Conservation (phyloP, 768 basidiomycete species). For the Rhizopogon vinicolor region DNA sequence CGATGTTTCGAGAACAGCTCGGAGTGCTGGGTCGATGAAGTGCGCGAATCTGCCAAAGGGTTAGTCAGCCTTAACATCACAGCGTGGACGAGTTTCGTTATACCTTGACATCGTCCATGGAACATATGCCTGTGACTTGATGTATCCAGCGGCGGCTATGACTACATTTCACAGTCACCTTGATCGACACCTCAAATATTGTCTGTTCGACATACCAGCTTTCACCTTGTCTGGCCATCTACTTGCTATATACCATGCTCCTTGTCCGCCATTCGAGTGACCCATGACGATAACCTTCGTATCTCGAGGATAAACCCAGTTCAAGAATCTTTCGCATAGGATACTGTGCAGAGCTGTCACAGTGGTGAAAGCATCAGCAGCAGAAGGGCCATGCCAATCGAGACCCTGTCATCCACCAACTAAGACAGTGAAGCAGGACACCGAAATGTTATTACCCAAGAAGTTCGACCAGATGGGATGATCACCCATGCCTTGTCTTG, state of each 20-base stretch:
- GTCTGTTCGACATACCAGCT: background rate
- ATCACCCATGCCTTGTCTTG: constrained; percentile 69
- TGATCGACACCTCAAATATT: background rate
- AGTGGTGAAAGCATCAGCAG: constrained; percentile 61
- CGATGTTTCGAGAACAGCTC: constrained; percentile 67
- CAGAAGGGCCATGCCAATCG: constrained; percentile 90
- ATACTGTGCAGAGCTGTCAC: constrained; percentile 53
- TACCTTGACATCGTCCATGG: constrained; percentile 64
- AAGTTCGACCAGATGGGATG: constrained; percentile 76
- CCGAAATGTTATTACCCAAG: constrained; percentile 52
- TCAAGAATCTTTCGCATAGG: constrained; percentile 34
- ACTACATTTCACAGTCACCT: constrained; percentile 30
- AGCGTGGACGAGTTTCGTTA: background rate
- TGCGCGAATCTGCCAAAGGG: constrained; percentile 50
- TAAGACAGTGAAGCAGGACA: background rate
- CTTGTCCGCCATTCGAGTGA: constrained; percentile 93
- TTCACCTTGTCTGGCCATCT: constrained; percentile 66
- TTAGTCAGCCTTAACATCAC: background rate
- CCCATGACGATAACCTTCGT: constrained; percentile 68
- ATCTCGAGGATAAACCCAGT: constrained; percentile 33
- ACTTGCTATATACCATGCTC: constrained; percentile 75
- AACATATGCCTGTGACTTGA: constrained; percentile 86
- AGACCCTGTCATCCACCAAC: constrained; percentile 50
- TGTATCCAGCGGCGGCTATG: constrained; percentile 76
- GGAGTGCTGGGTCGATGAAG: constrained; percentile 71